phyloP scores from a whole-genome alignment of 2,329 filamentous ascomycete genomes.

The Xylaria multiplex region DNA sequence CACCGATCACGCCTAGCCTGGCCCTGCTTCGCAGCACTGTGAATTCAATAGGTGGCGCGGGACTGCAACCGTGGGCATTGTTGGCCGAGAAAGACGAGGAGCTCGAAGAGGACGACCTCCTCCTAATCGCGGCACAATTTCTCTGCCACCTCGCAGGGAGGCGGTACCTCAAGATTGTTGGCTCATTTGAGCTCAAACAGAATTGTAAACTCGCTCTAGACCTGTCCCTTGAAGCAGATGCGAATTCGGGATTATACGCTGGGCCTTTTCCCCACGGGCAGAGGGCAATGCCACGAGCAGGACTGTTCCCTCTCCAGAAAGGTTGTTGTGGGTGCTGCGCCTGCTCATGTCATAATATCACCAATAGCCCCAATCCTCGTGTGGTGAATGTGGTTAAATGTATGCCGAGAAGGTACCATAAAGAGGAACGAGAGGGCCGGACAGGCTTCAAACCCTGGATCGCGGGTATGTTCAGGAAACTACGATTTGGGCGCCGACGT shows the following conservation, averaged over 20 bases:
- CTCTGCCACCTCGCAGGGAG: conserved; percentile 40
- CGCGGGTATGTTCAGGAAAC: conserved; percentile 35
- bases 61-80: conserved; percentile 21
- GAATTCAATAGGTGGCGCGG: conserved; percentile 14
- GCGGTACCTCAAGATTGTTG: conserved; percentile 29
- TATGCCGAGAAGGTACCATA: conserved; percentile 7
- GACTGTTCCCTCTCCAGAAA: not conserved
- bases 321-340: conserved; percentile 33
- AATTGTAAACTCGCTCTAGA: conserved; percentile 34
- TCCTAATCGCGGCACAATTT: conserved; percentile 37
- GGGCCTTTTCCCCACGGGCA: not conserved
- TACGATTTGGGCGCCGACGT: conserved; percentile 40
- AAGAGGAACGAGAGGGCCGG: conserved; percentile 11
- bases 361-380: not conserved
- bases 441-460: conserved; percentile 22
- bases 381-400: conserved; percentile 24
- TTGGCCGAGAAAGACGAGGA: conserved; percentile 23
- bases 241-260: not conserved
- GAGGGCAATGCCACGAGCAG: not conserved
- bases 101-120: conserved; percentile 20
- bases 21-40: conserved; percentile 34
- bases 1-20: conserved; percentile 29
- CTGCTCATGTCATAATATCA: conserved; percentile 32
- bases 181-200: conserved; percentile 34
- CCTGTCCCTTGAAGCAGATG: conserved; percentile 28